phyloP scores from a whole-genome alignment of 495 filamentous ascomycete species.

The Xylaria longipes region DNA sequence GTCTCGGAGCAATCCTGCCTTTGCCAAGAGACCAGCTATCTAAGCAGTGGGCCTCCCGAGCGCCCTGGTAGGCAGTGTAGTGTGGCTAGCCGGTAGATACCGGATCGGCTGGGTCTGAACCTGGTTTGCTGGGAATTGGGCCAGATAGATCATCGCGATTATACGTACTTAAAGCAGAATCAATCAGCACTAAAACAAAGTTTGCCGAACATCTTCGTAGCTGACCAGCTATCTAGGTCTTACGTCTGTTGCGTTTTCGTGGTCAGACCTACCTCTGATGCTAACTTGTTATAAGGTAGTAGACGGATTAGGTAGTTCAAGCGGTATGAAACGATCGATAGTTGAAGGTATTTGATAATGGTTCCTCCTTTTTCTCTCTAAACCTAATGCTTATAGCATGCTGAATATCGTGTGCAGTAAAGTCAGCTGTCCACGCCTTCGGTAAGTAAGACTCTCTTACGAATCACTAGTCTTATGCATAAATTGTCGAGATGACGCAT shows the following conservation, averaged over 20 bases:
- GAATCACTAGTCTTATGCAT: background rate
- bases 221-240: background rate
- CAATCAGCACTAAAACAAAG: background rate
- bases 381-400: no score
- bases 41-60: background rate
- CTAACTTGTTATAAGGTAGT: background rate
- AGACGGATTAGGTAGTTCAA: background rate
- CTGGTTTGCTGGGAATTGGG: background rate
- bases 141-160: background rate
- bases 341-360: background rate
- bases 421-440: background rate
- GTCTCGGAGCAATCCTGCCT: background rate
- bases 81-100: slow-evolving; percentile 6
- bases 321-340: background rate
- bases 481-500: background rate
- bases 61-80: background rate
- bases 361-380: no score
- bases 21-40: background rate
- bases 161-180: no score
- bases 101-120: slow-evolving; percentile 4
- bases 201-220: background rate
- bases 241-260: background rate
- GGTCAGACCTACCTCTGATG: background rate
- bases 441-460: background rate
- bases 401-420: background rate